Conservation (phyloP, 495 filamentous ascomycete species). For the Lineolata rhizophorae region DNA sequence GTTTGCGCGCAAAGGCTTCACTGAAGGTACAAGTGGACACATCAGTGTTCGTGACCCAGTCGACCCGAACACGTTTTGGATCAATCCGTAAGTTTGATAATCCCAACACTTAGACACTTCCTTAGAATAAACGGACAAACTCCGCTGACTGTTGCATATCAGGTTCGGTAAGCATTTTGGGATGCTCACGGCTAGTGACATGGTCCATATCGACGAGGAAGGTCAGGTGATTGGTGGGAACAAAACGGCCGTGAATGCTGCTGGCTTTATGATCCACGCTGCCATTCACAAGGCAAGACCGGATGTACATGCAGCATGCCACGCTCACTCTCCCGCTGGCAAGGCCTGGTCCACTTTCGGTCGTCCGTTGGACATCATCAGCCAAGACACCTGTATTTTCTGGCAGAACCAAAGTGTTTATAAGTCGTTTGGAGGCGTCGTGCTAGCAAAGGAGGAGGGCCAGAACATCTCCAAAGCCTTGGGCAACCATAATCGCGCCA, state of each 20-base stretch:
- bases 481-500: slow-evolving; percentile 17
- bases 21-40: slow-evolving; percentile 41
- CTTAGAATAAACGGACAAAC: too few species aligned
- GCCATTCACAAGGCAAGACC: slow-evolving; percentile 20
- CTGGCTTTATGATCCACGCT: slow-evolving; percentile 20
- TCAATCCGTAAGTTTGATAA: too few species aligned
- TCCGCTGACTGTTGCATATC: too few species aligned
- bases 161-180: slow-evolving; percentile 19
- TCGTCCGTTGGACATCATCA: slow-evolving; percentile 21
- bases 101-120: too few species aligned
- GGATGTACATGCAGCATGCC: slow-evolving; percentile 19
- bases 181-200: slow-evolving; percentile 17
- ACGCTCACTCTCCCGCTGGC: slow-evolving; percentile 15
- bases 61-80: slow-evolving; percentile 39
- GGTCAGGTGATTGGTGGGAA: slow-evolving; percentile 20
- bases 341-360: slow-evolving; percentile 20
- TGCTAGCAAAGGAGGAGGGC: slow-evolving; percentile 17
- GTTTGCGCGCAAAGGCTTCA: slow-evolving; percentile 34
- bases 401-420: slow-evolving; percentile 20
- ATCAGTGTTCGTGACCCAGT: slow-evolving; percentile 44
- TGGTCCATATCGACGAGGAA: slow-evolving; percentile 19
- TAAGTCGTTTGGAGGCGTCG: slow-evolving; percentile 18
- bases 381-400: slow-evolving; percentile 20
- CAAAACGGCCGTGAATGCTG: slow-evolving; percentile 16
- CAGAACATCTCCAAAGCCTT: slow-evolving; percentile 18